These are phyloP conservation scores for Endotrypanum monterogeii DNA, from an alignment of 208 protist species.

Conservation along the genomic window DNA sequence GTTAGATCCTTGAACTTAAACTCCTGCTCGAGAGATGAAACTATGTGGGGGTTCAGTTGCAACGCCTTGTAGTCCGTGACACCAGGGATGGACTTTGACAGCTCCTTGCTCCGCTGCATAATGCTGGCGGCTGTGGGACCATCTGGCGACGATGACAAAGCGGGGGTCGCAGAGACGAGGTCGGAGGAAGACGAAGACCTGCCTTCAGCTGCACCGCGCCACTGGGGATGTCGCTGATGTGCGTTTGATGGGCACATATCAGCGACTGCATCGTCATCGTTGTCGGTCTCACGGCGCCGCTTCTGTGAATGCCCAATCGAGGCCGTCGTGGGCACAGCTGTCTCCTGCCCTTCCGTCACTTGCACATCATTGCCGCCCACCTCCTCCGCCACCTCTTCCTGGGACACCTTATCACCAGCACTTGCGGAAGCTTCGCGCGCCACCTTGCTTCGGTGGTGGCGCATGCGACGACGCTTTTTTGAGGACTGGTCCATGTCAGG, in stretches of 20 bases:
- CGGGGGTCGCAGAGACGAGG: background rate
- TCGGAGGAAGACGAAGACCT: background rate
- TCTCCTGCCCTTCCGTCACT: background rate
- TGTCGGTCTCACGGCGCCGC: conserved; percentile 21
- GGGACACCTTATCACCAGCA: background rate
- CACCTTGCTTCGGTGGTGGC: conserved; percentile 61
- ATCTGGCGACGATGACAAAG: background rate
- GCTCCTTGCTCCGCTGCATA: conserved; percentile 28
- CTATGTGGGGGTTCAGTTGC: conserved; percentile 86
- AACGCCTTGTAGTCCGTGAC: conserved; percentile 85
- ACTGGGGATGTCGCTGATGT: background rate
- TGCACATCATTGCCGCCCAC: conserved; percentile 5
- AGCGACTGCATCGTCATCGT: background rate
- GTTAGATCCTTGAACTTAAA: conserved; percentile 96
- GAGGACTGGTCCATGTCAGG: conserved; percentile 1
- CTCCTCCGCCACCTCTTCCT: conserved; percentile 11
- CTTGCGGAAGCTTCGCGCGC: conserved; percentile 25
- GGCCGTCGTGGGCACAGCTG: background rate
- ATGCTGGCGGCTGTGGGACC: conserved; percentile 12
- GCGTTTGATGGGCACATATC: background rate
- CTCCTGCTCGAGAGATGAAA: conserved; percentile 78
- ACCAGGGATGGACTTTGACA: conserved; percentile 40
- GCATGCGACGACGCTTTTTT: conserved; percentile 46
- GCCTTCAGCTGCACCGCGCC: background rate
- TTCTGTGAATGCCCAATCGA: conserved; percentile 7